These are phyloP conservation scores for Paspalum vaginatum DNA, from an alignment of 176 grass and related monocot genomes.

Conservation along the genomic window DNA sequence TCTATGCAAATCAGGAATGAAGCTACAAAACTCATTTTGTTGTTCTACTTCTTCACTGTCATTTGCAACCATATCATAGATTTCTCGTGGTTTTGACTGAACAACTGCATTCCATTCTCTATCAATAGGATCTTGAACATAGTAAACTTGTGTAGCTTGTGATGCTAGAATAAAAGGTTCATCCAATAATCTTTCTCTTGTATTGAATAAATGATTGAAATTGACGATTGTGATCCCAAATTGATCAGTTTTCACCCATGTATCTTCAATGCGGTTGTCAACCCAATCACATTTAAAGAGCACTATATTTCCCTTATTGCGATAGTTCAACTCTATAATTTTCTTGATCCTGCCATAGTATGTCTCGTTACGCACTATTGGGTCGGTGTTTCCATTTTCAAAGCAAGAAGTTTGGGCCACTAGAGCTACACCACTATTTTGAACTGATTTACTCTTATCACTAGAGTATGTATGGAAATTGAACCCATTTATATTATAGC, in stretches of 20 bases:
- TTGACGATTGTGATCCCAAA: too few species aligned
- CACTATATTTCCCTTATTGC: too few species aligned
- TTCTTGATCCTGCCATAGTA: neutral
- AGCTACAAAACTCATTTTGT: neutral
- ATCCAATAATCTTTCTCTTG: neutral
- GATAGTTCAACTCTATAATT: neutral
- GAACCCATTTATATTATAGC: constrained; percentile 22
- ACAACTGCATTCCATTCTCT: too few species aligned
- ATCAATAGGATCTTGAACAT: too few species aligned
- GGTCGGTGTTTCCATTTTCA: neutral
- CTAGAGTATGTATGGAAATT: constrained; percentile 11
- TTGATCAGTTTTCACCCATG: neutral
- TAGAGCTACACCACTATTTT: constrained; percentile 3
- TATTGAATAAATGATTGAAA: neutral
- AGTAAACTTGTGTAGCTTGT: too few species aligned
- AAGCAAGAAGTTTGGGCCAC: too few species aligned
- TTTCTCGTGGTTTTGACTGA: too few species aligned
- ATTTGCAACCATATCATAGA: constrained; percentile 21
- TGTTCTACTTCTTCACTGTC: too few species aligned
- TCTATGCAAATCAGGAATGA: neutral
- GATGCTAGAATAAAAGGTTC: too few species aligned
- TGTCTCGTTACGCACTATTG: neutral
- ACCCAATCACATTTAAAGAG: neutral
- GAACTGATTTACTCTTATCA: neutral
- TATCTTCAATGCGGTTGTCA: neutral